Evolutionary conservation across 2,329 filamentous ascomycete genomes (phyloP).

Genomic region (Exophiala sp.): DNA sequence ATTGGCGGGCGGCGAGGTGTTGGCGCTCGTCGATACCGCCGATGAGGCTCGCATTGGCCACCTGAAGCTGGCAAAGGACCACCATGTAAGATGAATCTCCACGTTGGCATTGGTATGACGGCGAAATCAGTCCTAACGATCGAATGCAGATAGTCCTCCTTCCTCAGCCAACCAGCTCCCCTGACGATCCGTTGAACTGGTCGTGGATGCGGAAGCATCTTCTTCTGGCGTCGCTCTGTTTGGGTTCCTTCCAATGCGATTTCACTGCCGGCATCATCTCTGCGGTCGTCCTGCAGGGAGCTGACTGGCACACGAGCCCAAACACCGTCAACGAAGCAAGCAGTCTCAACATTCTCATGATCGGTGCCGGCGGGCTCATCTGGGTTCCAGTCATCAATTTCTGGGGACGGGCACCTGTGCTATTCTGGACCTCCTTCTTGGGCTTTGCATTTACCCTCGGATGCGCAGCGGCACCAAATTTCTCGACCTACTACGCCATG

Average conservation of each 20-base stretch:
- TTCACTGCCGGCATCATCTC: constrained; percentile 40
- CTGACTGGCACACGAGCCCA: constrained; percentile 35
- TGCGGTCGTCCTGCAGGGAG: constrained; percentile 37
- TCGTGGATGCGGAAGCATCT: constrained; percentile 31
- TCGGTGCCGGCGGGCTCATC: constrained; percentile 37
- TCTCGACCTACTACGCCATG: constrained; percentile 38
- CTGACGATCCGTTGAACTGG: constrained; percentile 32
- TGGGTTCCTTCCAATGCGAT: constrained; percentile 38
- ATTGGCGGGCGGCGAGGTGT: too few relatives aligned
- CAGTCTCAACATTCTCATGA: constrained; percentile 20
- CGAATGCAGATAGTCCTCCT: constrained; percentile 35
- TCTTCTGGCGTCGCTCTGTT: constrained; percentile 37
- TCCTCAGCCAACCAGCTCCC: constrained; percentile 36
- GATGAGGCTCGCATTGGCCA: too few relatives aligned
- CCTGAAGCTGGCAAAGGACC: too few relatives aligned
- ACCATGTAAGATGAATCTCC: too few relatives aligned
- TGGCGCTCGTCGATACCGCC: too few relatives aligned
- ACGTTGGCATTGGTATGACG: too few relatives aligned
- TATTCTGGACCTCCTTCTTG: constrained; percentile 37
- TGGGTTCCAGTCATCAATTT: constrained; percentile 38
- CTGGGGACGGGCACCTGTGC: constrained; percentile 43
- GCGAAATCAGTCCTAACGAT: too few relatives aligned
- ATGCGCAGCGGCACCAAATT: constrained; percentile 34
- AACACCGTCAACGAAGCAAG: constrained; percentile 38
- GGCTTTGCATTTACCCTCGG: constrained; percentile 37